Conservation (phyloP, 805 yeast species). For the Candida golubevii region DNA sequence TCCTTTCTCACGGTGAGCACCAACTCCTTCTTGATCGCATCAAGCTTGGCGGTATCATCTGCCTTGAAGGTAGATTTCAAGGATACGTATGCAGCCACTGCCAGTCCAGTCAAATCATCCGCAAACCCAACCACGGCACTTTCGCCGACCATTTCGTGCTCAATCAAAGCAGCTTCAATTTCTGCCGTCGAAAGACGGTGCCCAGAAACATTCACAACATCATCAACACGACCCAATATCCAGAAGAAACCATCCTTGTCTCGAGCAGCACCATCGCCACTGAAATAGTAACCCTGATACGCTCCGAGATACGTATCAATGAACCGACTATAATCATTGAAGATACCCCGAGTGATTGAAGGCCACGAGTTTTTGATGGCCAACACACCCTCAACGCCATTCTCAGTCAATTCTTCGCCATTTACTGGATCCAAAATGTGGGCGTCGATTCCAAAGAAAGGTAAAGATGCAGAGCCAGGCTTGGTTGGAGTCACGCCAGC, state of each 20-base stretch:
- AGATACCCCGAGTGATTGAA: conserved; percentile 96
- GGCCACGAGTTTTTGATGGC: conserved; percentile 95
- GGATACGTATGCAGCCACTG: conserved; percentile 91
- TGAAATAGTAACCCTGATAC: conserved; percentile 89
- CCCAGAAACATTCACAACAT: conserved; percentile 96
- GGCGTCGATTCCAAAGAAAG: conserved; percentile 93
- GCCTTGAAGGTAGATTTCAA: conserved; percentile 47
- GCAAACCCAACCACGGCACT: conserved; percentile 95
- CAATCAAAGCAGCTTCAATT: conserved; percentile 87
- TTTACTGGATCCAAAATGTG: conserved; percentile 89
- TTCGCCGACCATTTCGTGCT: conserved; percentile 79
- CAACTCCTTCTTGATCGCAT: conserved; percentile 63
- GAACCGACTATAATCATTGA: conserved; percentile 80
- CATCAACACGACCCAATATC: conserved; percentile 98
- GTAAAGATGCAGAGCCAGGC: conserved; percentile 96
- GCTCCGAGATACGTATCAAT: conserved; percentile 91
- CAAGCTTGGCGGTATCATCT: conserved; percentile 42
- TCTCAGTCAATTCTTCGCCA: conserved; percentile 78
- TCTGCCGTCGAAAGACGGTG: conserved; percentile 98
- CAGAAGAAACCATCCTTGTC: conserved; percentile 95
- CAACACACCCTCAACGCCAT: conserved; percentile 93
- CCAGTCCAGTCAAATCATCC: conserved; percentile 97
- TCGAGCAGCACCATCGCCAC: conserved; percentile 98
- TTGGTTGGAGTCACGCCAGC: conserved; percentile 94
- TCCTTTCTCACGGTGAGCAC: conserved; percentile 85